Percentiles rank a stretch among this genome's conserved stretches.
phyloP scores from a whole-genome alignment of 768 basidiomycete species.

The Lactarius evosmus region DNA sequence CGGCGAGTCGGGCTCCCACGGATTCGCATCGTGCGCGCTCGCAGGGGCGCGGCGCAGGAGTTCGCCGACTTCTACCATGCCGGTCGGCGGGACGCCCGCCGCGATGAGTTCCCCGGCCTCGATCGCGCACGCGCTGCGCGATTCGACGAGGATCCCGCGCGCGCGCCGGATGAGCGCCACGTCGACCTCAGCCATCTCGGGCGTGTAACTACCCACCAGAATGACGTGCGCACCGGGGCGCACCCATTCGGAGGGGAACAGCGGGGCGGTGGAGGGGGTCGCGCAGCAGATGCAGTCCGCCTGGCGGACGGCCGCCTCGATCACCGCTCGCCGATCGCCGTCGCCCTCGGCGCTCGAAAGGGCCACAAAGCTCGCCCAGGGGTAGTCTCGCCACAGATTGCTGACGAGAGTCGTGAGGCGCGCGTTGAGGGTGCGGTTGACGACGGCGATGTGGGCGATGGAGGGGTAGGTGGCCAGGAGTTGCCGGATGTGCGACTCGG shows the following conservation, averaged over 20 bases:
- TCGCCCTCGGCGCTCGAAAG: slow-evolving; percentile 19
- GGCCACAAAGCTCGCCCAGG: slow-evolving; percentile 27
- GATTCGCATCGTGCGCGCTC: too few species aligned
- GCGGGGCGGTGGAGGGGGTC: slow-evolving; percentile 64
- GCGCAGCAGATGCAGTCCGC: slow-evolving; percentile 71
- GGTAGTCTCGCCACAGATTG: slow-evolving; percentile 33
- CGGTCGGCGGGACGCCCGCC: slow-evolving; percentile 39
- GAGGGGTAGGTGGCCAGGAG: slow-evolving; percentile 56
- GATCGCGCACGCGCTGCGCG: slow-evolving; percentile 57
- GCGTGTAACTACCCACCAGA: slow-evolving; percentile 79
- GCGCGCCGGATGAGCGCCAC: slow-evolving; percentile 53
- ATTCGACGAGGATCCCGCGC: slow-evolving; percentile 65
- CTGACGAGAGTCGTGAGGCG: slow-evolving; percentile 44
- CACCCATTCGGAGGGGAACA: slow-evolving; percentile 69
- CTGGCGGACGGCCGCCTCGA: slow-evolving; percentile 37
- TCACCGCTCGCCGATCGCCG: slow-evolving; percentile 21
- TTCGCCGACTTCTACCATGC: slow-evolving; percentile 69
- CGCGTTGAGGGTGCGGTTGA: slow-evolving; percentile 56
- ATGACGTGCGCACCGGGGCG: slow-evolving; percentile 63
- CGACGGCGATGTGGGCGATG: slow-evolving; percentile 51
- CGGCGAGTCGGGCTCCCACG: slow-evolving; percentile 22
- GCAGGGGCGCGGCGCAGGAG: slow-evolving; percentile 36
- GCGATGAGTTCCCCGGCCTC: slow-evolving; percentile 85
- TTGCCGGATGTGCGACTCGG: slow-evolving; percentile 60
- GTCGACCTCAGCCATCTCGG: slow-evolving; percentile 77